Percentiles rank a stretch among this genome's conserved stretches.
Evolutionary conservation across 1,284 basidiomycete genomes (phyloP).

Genomic region (Naganishia sp.): DNA sequence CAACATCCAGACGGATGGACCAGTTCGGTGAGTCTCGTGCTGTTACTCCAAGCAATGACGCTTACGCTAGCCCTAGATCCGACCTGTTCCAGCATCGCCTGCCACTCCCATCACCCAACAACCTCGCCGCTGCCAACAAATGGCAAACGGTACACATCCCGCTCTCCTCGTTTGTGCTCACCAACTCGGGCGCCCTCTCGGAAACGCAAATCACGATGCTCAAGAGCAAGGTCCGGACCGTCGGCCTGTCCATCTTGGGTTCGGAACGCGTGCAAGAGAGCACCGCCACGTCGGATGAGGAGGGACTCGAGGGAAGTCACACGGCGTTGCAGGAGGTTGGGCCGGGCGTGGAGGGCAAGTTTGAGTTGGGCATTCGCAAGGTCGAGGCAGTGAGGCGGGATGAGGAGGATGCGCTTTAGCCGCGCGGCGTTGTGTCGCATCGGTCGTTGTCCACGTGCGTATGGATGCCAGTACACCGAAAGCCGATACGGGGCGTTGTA

Average conservation of each 20-base stretch:
- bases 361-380: conserved; percentile 54
- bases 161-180: conserved; percentile 56
- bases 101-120: conserved; percentile 45
- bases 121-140: conserved; percentile 29
- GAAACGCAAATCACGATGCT: conserved; percentile 55
- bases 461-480: no score
- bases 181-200: conserved; percentile 56
- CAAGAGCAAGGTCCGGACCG: conserved; percentile 53
- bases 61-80: conserved; percentile 39
- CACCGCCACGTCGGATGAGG: conserved; percentile 27
- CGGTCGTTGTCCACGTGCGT: no score
- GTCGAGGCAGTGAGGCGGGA: conserved; percentile 52
- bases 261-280: conserved; percentile 41
- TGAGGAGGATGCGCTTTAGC: conserved; percentile 32
- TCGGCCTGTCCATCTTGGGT: conserved; percentile 56
- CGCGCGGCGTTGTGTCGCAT: no score
- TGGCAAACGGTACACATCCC: conserved; percentile 57
- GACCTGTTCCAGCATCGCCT: conserved; percentile 60
- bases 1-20: conserved; percentile 58
- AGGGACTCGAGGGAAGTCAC: conserved; percentile 1
- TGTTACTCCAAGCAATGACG: not conserved
- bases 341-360: conserved; percentile 49
- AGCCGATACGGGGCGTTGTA: no score
- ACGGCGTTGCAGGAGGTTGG: not conserved
- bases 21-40: conserved; percentile 46